A percentile compares a stretch with the other conserved stretches of the same genome.
phyloP scores from a whole-genome alignment of 2,329 filamentous ascomycete species.

The Colletotrichum godetiae region DNA sequence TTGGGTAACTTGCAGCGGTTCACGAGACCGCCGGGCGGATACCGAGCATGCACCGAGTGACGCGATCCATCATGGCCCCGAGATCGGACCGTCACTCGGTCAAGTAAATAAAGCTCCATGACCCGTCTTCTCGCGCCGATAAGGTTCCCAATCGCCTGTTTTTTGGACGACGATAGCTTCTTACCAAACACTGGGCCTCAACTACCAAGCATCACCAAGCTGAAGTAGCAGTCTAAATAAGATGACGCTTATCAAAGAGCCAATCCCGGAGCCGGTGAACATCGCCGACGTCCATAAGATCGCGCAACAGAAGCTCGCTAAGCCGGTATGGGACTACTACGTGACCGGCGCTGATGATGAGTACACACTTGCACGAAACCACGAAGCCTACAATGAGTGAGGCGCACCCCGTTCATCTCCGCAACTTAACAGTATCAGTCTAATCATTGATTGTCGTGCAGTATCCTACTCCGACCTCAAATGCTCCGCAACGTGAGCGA shows the following conservation, averaged over 20 bases:
- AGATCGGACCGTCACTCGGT: conserved; percentile 6
- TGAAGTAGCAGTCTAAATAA: not conserved
- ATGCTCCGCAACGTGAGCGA: conserved; percentile 37
- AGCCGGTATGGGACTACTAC: conserved; percentile 39
- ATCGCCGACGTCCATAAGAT: conserved; percentile 28
- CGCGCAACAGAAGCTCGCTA: conserved; percentile 26
- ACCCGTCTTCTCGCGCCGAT: not conserved
- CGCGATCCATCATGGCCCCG: not conserved
- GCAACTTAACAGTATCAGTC: not conserved
- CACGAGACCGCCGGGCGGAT: not conserved
- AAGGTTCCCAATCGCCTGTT: not conserved
- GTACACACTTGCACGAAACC: conserved; percentile 36
- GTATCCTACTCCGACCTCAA: conserved; percentile 28
- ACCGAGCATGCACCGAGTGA: conserved; percentile 2
- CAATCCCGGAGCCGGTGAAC: conserved; percentile 29
- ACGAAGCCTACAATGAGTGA: conserved; percentile 35
- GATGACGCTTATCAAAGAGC: not conserved
- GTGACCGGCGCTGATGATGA: conserved; percentile 40
- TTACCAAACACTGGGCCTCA: not conserved
- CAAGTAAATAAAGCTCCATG: not conserved
- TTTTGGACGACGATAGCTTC: not conserved
- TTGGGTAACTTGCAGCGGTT: not conserved
- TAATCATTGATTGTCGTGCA: not conserved
- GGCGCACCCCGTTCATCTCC: not conserved
- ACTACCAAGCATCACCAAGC: not conserved